Evolutionary conservation across 108 stramenopile species (phyloP).

Genomic region (Ochromonas danica): DNA sequence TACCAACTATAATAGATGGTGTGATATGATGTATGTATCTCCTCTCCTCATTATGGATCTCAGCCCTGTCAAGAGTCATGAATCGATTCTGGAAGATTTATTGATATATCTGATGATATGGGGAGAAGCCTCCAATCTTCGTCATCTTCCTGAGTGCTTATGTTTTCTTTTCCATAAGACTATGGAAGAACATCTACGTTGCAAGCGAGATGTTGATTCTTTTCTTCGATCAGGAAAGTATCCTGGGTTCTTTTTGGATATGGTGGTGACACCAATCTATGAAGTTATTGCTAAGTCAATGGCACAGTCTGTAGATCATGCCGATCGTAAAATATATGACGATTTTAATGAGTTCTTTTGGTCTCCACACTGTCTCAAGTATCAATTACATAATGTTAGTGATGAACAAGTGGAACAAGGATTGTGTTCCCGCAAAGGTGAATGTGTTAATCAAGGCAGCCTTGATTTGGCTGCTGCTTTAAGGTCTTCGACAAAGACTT

Average conservation of each 20-base stretch:
- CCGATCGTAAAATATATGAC: conserved; percentile 88
- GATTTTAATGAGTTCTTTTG: conserved; percentile 99
- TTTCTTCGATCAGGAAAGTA: conserved; percentile 55
- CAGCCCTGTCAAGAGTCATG: not conserved
- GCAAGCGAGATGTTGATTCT: conserved; percentile 69
- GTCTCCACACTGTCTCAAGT: conserved; percentile 85
- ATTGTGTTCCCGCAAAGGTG: not conserved
- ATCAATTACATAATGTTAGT: conserved; percentile 44
- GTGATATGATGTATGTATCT: conserved; percentile 74
- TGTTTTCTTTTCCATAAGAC: conserved; percentile 97
- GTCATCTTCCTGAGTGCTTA: conserved; percentile 95
- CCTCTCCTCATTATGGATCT: conserved; percentile 47
- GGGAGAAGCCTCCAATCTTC: conserved; percentile 92
- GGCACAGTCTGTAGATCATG: conserved; percentile 60
- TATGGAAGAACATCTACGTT: conserved; percentile 69
- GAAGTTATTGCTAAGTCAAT: conserved; percentile 64
- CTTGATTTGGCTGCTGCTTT: conserved; percentile 70
- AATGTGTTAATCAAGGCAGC: not conserved
- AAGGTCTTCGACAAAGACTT: conserved; percentile 79
- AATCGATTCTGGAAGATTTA: conserved; percentile 61
- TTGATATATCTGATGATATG: conserved; percentile 93
- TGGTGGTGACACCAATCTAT: conserved; percentile 85
- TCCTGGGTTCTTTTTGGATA: conserved; percentile 89
- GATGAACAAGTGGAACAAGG: not conserved
- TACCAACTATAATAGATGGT: conserved; percentile 96